Evolutionary conservation across 2,329 filamentous ascomycete genomes (phyloP).

Genomic region (Colletotrichum chlorophyti): DNA sequence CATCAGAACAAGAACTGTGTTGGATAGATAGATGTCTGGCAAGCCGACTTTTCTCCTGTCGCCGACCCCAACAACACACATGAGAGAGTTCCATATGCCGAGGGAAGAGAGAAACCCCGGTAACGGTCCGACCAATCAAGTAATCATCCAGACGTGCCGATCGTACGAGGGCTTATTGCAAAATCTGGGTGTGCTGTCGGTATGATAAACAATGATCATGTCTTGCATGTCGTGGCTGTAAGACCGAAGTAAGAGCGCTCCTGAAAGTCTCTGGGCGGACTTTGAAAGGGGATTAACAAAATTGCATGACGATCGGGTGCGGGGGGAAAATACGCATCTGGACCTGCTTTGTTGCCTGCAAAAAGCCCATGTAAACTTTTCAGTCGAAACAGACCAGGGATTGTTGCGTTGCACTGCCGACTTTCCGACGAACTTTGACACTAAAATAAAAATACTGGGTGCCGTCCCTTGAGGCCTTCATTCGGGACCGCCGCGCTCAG

Average conservation of each 20-base stretch:
- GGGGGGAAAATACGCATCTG: too few species aligned
- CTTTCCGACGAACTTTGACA: neutral
- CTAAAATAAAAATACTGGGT: too few species aligned
- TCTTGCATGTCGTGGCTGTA: constrained; percentile 7
- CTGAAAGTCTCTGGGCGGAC: too few species aligned
- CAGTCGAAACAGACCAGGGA: constrained; percentile 16
- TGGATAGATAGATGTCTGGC: too few species aligned
- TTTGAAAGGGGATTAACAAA: too few species aligned
- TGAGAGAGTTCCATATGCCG: neutral
- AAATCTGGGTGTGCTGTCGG: neutral
- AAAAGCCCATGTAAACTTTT: constrained; percentile 9
- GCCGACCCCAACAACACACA: neutral
- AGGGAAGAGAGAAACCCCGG: constrained; percentile 18
- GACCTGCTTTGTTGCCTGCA: neutral
- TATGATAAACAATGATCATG: too few species aligned
- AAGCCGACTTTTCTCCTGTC: too few species aligned
- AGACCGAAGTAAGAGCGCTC: constrained; percentile 14
- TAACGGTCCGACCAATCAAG: constrained; percentile 18
- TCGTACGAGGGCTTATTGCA: neutral
- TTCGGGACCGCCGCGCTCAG: too few species aligned
- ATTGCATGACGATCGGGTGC: constrained; percentile 6
- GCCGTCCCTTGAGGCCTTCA: too few species aligned
- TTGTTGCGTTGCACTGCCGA: constrained; percentile 7
- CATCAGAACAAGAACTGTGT: neutral
- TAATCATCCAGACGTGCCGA: constrained; percentile 9